Conservation (phyloP, 2,329 filamentous ascomycete genomes). For the Colletotrichum brevisporum region DNA sequence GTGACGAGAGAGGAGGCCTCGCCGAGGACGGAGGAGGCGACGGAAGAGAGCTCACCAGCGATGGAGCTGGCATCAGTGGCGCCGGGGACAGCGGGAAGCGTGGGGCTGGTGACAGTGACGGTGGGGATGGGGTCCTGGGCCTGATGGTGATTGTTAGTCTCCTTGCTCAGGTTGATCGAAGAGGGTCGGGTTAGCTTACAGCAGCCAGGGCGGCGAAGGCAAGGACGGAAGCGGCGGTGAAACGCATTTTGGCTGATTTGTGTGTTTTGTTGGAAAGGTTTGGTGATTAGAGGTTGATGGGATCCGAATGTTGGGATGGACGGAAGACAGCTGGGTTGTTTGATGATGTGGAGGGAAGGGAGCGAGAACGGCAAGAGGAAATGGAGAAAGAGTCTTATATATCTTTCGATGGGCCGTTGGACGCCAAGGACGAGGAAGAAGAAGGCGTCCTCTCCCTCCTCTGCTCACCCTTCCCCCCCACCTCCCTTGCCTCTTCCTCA, state of each 20-base stretch:
- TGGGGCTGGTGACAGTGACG: slow-evolving; percentile 41
- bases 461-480: not conserved
- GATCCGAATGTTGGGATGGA: not conserved
- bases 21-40: slow-evolving; percentile 29
- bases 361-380: not conserved
- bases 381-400: slow-evolving; percentile 38
- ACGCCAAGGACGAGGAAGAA: slow-evolving; percentile 11
- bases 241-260: slow-evolving; percentile 58
- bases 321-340: slow-evolving; percentile 7
- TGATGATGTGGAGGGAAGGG: slow-evolving; percentile 13
- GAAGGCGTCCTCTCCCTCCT: not conserved
- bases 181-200: slow-evolving; percentile 41
- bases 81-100: slow-evolving; percentile 35
- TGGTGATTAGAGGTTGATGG: slow-evolving; percentile 4
- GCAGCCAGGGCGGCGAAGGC: slow-evolving; percentile 52
- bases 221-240: slow-evolving; percentile 53
- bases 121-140: slow-evolving; percentile 43
- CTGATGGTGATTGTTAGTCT: slow-evolving; percentile 10
- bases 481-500: slow-evolving; percentile 3
- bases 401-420: slow-evolving; percentile 19
- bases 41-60: slow-evolving; percentile 5
- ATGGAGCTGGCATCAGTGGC: slow-evolving; percentile 28
- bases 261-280: slow-evolving; percentile 10
- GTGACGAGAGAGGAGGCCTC: slow-evolving; percentile 44
- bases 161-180: not conserved